Percentiles rank a stretch among this genome's conserved stretches.
Evolutionary conservation across 495 filamentous ascomycete genomes (phyloP).

Genomic region (Hapsidospora chrysogenum): DNA sequence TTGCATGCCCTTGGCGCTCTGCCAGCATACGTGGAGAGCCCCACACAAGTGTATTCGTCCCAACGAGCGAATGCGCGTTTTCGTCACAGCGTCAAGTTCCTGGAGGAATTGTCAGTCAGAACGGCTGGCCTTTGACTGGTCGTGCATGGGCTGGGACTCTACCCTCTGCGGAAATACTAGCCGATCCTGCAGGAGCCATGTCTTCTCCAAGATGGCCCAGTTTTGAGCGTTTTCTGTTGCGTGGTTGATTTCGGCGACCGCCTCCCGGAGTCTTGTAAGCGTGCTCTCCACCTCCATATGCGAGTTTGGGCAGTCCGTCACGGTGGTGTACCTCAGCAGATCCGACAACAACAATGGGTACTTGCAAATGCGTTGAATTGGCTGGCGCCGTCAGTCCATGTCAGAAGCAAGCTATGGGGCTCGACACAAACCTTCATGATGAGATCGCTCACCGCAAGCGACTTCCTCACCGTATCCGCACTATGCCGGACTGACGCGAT

Average conservation of each 20-base stretch:
- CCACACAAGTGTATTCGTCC: slow-evolving; percentile 78
- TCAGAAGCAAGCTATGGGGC: slow-evolving; percentile 3
- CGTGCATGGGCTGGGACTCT: no score
- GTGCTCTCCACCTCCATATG: slow-evolving; percentile 64
- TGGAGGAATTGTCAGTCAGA: slow-evolving; percentile 8
- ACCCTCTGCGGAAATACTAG: slow-evolving; percentile 59
- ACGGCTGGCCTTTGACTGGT: no score
- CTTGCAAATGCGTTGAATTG: slow-evolving; percentile 83
- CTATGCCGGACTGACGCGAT: slow-evolving; percentile 52
- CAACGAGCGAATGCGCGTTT: slow-evolving; percentile 49
- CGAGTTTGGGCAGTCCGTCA: slow-evolving; percentile 65
- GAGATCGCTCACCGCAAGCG: slow-evolving; percentile 67
- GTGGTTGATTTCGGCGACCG: slow-evolving; percentile 59
- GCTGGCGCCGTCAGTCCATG: no score
- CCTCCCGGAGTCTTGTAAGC: slow-evolving; percentile 51
- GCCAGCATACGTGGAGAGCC: slow-evolving; percentile 72
- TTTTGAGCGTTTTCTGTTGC: slow-evolving; percentile 48
- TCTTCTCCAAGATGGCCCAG: slow-evolving; percentile 45
- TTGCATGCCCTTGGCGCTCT: slow-evolving; percentile 41
- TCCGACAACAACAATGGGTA: slow-evolving; percentile 82
- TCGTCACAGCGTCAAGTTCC: slow-evolving; percentile 27
- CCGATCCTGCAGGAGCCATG: slow-evolving; percentile 65
- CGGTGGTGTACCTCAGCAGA: slow-evolving; percentile 63
- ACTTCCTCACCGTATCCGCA: slow-evolving; percentile 46
- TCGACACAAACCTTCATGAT: slow-evolving; percentile 57